Evolutionary conservation across 164 flowering plant species (phyloP).

Genomic region (Aristolochia fimbriata): DNA sequence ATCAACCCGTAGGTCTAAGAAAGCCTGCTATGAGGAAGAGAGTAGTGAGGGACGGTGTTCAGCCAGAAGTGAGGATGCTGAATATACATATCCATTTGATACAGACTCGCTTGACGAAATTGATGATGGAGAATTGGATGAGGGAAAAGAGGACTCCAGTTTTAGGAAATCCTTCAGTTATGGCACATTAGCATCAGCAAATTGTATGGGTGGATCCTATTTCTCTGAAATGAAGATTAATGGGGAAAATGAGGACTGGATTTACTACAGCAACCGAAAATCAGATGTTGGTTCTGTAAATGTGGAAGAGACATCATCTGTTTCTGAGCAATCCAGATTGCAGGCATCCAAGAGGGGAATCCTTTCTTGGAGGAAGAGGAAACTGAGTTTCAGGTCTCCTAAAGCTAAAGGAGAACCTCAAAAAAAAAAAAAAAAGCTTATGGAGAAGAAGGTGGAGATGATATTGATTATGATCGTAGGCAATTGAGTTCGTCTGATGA

Average conservation of each 20-base stretch:
- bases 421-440: slow-evolving; percentile 72
- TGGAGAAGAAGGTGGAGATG: slow-evolving; percentile 99
- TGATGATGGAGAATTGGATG: slow-evolving; percentile 66
- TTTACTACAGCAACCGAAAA: slow-evolving; percentile 76
- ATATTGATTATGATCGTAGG: slow-evolving; percentile 91
- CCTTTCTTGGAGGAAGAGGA: slow-evolving; percentile 93
- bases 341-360: slow-evolving; percentile 62
- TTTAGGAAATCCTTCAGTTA: slow-evolving; percentile 82
- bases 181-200: slow-evolving; percentile 81
- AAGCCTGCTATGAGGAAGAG: slow-evolving; percentile 70
- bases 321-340: slow-evolving; percentile 31
- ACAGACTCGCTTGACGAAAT: slow-evolving; percentile 65
- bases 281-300: slow-evolving; percentile 64
- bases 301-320: slow-evolving; percentile 38
- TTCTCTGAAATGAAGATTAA: slow-evolving; percentile 40
- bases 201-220: slow-evolving; percentile 58
- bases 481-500: slow-evolving; percentile 91
- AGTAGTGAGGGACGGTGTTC: slow-evolving; percentile 71
- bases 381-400: slow-evolving; percentile 87
- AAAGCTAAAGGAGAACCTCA: slow-evolving; percentile 91
- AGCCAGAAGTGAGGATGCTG: slow-evolving; percentile 68
- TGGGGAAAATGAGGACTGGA: slow-evolving; percentile 63
- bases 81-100: slow-evolving; percentile 67
- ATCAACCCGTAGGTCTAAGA: slow-evolving; percentile 64
- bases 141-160: slow-evolving; percentile 37